Evolutionary conservation across 1,139 yeast genomes (phyloP), one percentile per base, ranked within the genome.

Genomic region (Scheffersomyces quercinus): DNA sequence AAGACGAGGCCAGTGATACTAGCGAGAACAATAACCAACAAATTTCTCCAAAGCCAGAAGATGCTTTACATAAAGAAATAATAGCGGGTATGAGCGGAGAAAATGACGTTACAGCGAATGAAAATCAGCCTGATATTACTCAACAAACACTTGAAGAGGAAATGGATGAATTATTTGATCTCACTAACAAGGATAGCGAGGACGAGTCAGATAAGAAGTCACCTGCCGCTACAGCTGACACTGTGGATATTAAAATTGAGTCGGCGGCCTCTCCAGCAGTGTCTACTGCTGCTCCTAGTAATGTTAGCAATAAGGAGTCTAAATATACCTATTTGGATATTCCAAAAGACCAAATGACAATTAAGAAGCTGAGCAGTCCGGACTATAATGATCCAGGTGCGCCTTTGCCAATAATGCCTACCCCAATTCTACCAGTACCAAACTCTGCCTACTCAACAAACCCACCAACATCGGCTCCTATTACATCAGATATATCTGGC

Each of bases 351-450:
- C 81, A 81, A 53, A 80, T 81, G 77, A 50, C 46, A 44, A 41
- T 53, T 30, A 51, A 56, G 28, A 58, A 54, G 26, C 54, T 61
- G 10, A 65, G 73, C 4, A 64, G 71, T 3, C 85, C 85, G 0
- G 67, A 79, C n/a, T 85, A 85, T 54, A 78, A 73, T 41, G 95
- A 86, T 57, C 95, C 95, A 0, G 95, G 95, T 35, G 93, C 95
- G 0, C 95, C 95, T 2, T 67, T 82, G 3, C 91, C 95, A 0
- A 56, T 69, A 8, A 65, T 78, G 28, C 81, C 83, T 3, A 83
- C 90, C 0, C 89, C 89, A 3, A 62, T 73, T 0, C 60, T 72
- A 26, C 70, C 77, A 1, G 24, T 31, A 14, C 49, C 48, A 28
- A 10, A 41, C 30, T 36, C 36, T 20, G 39, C 39, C 10, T 34